Evolutionary conservation across 176 grass and related monocot genomes (phyloP), one percentile per base, ranked within the genome.

Genomic region (Phyllostachys edulis): DNA sequence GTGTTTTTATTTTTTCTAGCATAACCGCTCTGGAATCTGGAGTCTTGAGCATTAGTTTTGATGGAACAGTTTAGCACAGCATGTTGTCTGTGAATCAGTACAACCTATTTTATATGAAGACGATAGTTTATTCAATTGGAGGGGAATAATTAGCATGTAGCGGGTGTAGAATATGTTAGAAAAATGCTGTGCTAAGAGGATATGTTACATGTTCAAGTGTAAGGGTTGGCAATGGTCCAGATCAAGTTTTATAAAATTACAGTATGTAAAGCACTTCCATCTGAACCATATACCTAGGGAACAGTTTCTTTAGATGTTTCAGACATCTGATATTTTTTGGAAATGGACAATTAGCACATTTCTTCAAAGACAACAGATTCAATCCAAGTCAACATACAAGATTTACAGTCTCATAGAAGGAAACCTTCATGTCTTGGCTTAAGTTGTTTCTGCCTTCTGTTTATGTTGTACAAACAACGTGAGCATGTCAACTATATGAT

Each of bases 231-330:
- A 76, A 24, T 59, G 56, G 18, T 76, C 17, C 52, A 57, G 11
- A 76, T 76, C 18, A 75, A n/a, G 29, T 21, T 44, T 75, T 56
- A 57, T 75, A 56, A 55, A 52, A n/a, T 73, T 52, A 20, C n/a
- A 23, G 72, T n/a, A 23, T 56, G 73, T n/a, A 24, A 76, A 76
- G 3, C 52, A 24, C 13, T 76, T 60, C 36, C 34, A 59, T 59
- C 18, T 76, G 34, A 76, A 76, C 14, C 34, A 56, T 38, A 14
- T 55, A 39, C n/a, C 5, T 13, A 75, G 38, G 18, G 32, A 57
- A 56, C 29, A 57, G 13, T 20, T 56, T 57, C 34, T 16, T 38
- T 75, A 75, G 17, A 75, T 55, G 50, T 24, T 73, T 51, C 45
- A 51, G 4, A 73, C 15, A 60, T 9, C 20, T 59, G 52, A 76